Evolutionary conservation across 2,329 filamentous ascomycete genomes (phyloP), one percentile per base, ranked within the genome.

Genomic region (Diplodia seriata): DNA sequence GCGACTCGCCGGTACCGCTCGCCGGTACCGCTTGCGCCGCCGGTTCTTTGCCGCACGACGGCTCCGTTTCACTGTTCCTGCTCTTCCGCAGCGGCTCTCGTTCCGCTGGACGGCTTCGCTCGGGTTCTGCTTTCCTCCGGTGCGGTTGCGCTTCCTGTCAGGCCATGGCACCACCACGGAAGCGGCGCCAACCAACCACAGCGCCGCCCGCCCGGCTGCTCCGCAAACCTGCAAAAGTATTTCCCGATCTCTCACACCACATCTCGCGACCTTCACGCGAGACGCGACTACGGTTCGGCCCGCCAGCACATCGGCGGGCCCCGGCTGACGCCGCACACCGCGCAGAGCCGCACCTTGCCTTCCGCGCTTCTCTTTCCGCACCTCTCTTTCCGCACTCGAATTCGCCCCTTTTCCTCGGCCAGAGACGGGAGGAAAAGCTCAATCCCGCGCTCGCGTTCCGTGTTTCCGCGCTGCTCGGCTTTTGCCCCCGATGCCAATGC

Each of bases 241-340:
- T 47, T 49, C 26, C 56, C 59, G 47, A 47, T 31, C 59, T 18
- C 40, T 63, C 59, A 63, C 59, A 63, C 59, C 59, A 63, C 59
- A 36, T 63, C 59, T 36, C 59, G 38, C 43, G 26, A 23, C 33
- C 36, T 29, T 7, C n/a, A 20, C 55, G 51, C 51, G 36, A 38
- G 36, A 26, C 51, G 51, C 23, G n/a, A 9, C 49, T 14, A 12
- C 49, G 18, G 49, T 53, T 14, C 23, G 18, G 36, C 36, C 36
- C 36, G 36, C 36, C 36, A 38, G 36, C 36, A 38, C 36, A 38
- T 38, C 36, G 36, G 9, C 43, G 18, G 43, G 29, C 26, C 51
- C 26, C 51, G 55, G 36, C 38, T 20, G 26, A 5, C 33, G 36
- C 26, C 26, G 26, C 26, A 26, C 26, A n/a, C 36, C 2, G 36